Evolutionary conservation across 805 yeast genomes (phyloP).

Genomic region (Kluyveromyces dobzhanskii): DNA sequence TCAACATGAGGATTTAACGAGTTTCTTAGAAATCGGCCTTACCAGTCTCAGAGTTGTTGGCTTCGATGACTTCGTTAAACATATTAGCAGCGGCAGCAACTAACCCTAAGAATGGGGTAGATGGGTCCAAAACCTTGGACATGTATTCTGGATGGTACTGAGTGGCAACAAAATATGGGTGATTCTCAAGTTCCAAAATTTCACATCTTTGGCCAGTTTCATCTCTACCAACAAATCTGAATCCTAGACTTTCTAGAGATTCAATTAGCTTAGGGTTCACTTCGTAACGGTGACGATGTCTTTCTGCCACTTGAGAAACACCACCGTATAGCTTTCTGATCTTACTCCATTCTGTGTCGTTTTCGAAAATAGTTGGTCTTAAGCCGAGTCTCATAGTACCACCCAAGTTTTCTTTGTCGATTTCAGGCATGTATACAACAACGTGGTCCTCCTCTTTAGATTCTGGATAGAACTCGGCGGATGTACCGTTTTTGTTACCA

Average conservation of each 20-base stretch:
- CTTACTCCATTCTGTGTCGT: constrained; percentile 54
- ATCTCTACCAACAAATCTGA: constrained; percentile 89
- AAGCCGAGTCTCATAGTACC: constrained; percentile 99
- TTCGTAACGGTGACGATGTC: constrained; percentile 98
- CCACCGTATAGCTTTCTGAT: constrained; percentile 76
- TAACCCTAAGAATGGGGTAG: constrained; percentile 91
- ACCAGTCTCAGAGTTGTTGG: constrained; percentile 21
- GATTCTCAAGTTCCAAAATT: constrained; percentile 75
- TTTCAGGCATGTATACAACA: constrained; percentile 97
- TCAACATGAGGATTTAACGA: too few relatives aligned
- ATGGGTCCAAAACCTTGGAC: constrained; percentile 93
- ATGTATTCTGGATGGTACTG: constrained; percentile 98
- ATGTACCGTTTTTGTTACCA: constrained; percentile 59
- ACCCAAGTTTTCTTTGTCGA: constrained; percentile 89
- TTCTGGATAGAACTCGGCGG: constrained; percentile 73
- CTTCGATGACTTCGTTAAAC: constrained; percentile 53
- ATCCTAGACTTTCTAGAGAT: constrained; percentile 66
- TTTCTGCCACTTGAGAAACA: constrained; percentile 62
- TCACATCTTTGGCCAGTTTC: constrained; percentile 91
- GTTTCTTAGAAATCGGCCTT: constrained; percentile 23
- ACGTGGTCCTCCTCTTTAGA: constrained; percentile 52
- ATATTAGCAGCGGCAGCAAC: constrained; percentile 90
- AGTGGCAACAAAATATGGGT: constrained; percentile 88
- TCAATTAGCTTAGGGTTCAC: constrained; percentile 78
- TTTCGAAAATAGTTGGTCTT: constrained; percentile 78